Evolutionary conservation across 495 filamentous ascomycete species (phyloP).

Genomic region (Xylaria telfairii): DNA sequence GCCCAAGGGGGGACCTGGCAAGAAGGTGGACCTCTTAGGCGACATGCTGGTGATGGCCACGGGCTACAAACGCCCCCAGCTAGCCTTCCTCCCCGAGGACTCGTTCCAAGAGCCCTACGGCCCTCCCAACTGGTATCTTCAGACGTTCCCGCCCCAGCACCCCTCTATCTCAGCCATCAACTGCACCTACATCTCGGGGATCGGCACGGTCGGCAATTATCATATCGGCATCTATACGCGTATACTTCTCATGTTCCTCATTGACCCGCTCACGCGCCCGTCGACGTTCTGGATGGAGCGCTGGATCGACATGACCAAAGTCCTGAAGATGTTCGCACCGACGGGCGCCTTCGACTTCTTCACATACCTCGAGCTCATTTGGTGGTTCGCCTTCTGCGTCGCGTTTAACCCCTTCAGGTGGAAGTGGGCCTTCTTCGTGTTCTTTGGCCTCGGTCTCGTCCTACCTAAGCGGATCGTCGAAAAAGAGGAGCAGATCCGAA

Average conservation of each 20-base stretch:
- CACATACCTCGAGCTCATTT: conserved; percentile 81
- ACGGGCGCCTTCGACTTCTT: conserved; percentile 84
- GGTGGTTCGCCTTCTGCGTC: conserved; percentile 84
- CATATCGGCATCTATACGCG: conserved; percentile 90
- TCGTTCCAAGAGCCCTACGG: conserved; percentile 73
- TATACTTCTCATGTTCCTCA: conserved; percentile 83
- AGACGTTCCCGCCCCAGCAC: conserved; percentile 75
- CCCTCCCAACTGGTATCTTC: conserved; percentile 87
- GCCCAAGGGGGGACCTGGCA: conserved; percentile 73
- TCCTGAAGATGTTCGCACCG: conserved; percentile 71
- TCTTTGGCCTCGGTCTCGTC: conserved; percentile 73
- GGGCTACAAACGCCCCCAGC: conserved; percentile 74
- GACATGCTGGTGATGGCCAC: conserved; percentile 87
- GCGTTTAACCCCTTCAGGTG: conserved; percentile 84
- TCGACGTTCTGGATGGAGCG: conserved; percentile 75
- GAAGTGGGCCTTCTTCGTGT: conserved; percentile 80
- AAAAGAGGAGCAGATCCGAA: conserved; percentile 64
- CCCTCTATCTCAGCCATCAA: conserved; percentile 78
- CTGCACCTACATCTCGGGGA: conserved; percentile 81
- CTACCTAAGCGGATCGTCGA: conserved; percentile 70
- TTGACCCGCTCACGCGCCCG: conserved; percentile 76
- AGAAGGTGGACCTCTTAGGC: conserved; percentile 64
- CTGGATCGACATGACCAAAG: conserved; percentile 86
- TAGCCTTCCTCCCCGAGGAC: conserved; percentile 74
- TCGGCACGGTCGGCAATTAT: conserved; percentile 83